These are phyloP conservation scores for Hypoxylon sp. DNA, from an alignment of 2,329 filamentous ascomycete species.

Conservation along the genomic window DNA sequence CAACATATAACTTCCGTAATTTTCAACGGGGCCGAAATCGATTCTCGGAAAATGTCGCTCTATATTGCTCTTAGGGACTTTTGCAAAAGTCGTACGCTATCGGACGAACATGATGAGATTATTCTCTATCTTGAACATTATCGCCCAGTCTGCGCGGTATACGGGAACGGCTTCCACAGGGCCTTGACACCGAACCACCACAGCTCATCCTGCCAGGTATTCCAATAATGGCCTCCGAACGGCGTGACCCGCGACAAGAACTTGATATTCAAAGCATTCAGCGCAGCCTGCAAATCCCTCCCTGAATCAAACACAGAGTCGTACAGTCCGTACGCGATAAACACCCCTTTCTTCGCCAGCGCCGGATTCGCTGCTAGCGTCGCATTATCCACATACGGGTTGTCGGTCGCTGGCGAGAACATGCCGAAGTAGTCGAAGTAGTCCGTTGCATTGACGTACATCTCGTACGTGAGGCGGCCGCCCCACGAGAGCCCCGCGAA, in stretches of 20 bases:
- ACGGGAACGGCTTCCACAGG: slow-evolving; percentile 51
- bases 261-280: slow-evolving; percentile 37
- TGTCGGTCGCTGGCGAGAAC: slow-evolving; percentile 50
- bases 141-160: slow-evolving; percentile 32
- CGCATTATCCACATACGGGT: slow-evolving; percentile 39
- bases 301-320: slow-evolving; percentile 48
- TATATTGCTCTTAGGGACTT: background rate
- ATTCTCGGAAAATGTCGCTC: background rate
- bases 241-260: slow-evolving; percentile 47
- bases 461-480: slow-evolving; percentile 53
- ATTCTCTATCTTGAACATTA: slow-evolving; percentile 2
- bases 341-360: slow-evolving; percentile 46
- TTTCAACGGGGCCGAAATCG: background rate
- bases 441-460: slow-evolving; percentile 53
- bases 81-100: slow-evolving; percentile 8
- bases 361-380: slow-evolving; percentile 42
- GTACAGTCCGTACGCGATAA: slow-evolving; percentile 52
- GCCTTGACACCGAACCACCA: slow-evolving; percentile 52
- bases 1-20: background rate
- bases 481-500: slow-evolving; percentile 52
- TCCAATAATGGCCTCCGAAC: slow-evolving; percentile 52
- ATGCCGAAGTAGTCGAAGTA: slow-evolving; percentile 52
- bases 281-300: slow-evolving; percentile 48
- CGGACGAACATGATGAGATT: slow-evolving; percentile 13
- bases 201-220: slow-evolving; percentile 52